Evolutionary conservation across 306 rosid genomes (phyloP), one percentile per base, ranked within the genome.

Genomic region (Arachis stenosperma): DNA sequence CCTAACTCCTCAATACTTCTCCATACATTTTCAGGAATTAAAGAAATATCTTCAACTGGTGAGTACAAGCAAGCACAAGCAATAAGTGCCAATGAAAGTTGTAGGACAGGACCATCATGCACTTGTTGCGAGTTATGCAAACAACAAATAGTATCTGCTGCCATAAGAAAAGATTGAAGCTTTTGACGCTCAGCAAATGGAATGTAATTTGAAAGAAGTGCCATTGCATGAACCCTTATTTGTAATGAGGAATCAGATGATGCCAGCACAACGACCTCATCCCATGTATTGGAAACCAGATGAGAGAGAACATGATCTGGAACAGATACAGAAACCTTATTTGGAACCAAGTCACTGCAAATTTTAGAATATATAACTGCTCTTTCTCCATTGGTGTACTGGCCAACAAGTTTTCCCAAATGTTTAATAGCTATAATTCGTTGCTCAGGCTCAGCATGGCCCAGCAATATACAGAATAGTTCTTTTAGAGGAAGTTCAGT

Each of bases 391-490:
- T 70, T 70, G 12, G 66, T 62, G 81, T 82, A 83, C 69, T 82
- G 87, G 69, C 91, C 96, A 87, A 90, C 75, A 81, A 93, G 86
- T 73, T 79, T 84, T 66, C 96, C 84, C 72, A 93, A 75, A 74
- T 86, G 89, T 69, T 82, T 83, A 60, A 93, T 67, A 65, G 90
- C 98, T 78, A 93, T 82, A 46, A 78, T 81, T 15, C 98, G 90
- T 70, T 93, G 98, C 86, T 93, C 98, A 33, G 98, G 97, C 71
- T 93, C 98, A 56, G 92, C 90, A 78, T 88, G 97, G 69, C 91
- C 86, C 75, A 93, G 78, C 88, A 93, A 78, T 36, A 86, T 64
- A 79, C 93, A 83, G 73, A 90, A 90, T 70, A 93, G 82, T 67
- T 83, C 88, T 57, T 79, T 81, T 42, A 90, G 78, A 81, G 90